These are phyloP conservation scores for Uronychia setigera DNA, from an alignment of 73 alveolate species.

Conservation along the genomic window DNA sequence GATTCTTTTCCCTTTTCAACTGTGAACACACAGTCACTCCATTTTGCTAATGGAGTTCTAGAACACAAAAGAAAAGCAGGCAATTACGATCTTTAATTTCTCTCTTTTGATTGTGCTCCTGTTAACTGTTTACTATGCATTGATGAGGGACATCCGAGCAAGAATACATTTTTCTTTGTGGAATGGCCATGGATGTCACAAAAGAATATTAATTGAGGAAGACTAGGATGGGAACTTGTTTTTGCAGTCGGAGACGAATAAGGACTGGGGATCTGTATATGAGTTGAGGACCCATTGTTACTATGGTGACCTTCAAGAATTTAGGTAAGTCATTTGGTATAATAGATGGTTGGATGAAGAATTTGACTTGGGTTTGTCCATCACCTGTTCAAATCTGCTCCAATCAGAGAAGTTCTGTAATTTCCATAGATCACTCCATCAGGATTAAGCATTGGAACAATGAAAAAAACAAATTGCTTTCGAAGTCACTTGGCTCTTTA, in stretches of 20 bases:
- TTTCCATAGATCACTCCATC: conserved; percentile 89
- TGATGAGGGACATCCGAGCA: conserved; percentile 53
- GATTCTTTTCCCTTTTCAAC: not conserved
- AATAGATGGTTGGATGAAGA: conserved; percentile 76
- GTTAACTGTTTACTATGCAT: not conserved
- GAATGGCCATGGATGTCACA: conserved; percentile 81
- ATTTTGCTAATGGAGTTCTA: not conserved
- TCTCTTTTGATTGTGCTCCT: not conserved
- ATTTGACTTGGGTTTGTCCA: conserved; percentile 80
- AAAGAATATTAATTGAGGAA: conserved; percentile 47
- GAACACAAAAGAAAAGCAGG: not conserved
- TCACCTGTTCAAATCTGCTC: conserved; percentile 82
- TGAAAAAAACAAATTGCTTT: conserved; percentile 67
- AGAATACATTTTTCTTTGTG: conserved; percentile 63
- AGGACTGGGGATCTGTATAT: too few relatives aligned
- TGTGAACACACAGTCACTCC: not conserved
- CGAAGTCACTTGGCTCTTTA: conserved; percentile 82
- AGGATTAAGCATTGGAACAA: conserved; percentile 85
- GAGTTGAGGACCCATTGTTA: too few relatives aligned
- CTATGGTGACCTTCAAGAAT: too few relatives aligned
- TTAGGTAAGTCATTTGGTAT: conserved; percentile 58
- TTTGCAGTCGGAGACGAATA: too few relatives aligned
- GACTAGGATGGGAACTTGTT: too few relatives aligned
- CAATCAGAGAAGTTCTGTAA: conserved; percentile 78
- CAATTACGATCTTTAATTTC: not conserved